Evolutionary conservation across 2,329 filamentous ascomycete genomes (phyloP).

Genomic region (Curvularia sp.): DNA sequence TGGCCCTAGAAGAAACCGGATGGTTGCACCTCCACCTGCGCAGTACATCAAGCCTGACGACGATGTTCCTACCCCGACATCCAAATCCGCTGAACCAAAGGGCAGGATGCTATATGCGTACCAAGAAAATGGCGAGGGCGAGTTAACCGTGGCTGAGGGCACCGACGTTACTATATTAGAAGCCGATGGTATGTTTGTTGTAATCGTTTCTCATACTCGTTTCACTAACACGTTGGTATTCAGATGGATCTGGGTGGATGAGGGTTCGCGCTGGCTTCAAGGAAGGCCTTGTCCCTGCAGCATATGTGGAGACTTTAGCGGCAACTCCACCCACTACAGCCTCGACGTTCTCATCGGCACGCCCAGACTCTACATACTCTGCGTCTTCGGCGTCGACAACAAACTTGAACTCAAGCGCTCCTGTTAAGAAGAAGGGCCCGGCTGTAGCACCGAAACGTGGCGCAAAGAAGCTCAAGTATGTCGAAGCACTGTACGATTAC

Average conservation of each 20-base stretch:
- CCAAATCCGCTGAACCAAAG: constrained; percentile 63
- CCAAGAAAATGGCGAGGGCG: constrained; percentile 79
- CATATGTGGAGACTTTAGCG: constrained; percentile 75
- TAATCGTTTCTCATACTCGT: constrained; percentile 25
- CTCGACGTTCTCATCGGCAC: constrained; percentile 47
- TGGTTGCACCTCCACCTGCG: constrained; percentile 86
- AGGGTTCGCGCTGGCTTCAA: constrained; percentile 77
- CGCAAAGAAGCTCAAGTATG: constrained; percentile 92
- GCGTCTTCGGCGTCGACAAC: constrained; percentile 77
- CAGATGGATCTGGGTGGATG: constrained; percentile 92
- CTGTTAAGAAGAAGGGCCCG: constrained; percentile 83
- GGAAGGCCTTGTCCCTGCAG: constrained; percentile 85
- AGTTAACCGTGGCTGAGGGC: constrained; percentile 81
- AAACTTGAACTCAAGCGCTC: constrained; percentile 51
- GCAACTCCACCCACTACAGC: constrained; percentile 50
- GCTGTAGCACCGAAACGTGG: constrained; percentile 89
- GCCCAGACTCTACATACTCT: constrained; percentile 69
- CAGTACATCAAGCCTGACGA: constrained; percentile 76
- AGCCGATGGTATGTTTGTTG: constrained; percentile 75
- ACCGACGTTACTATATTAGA: constrained; percentile 80
- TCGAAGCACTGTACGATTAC: constrained; percentile 93
- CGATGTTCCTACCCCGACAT: constrained; percentile 49
- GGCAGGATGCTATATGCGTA: constrained; percentile 93
- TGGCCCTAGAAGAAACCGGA: constrained; percentile 65
- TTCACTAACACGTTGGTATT: constrained; percentile 29